Conservation (phyloP, 805 yeast genomes). For the Lipomyces sp. region DNA sequence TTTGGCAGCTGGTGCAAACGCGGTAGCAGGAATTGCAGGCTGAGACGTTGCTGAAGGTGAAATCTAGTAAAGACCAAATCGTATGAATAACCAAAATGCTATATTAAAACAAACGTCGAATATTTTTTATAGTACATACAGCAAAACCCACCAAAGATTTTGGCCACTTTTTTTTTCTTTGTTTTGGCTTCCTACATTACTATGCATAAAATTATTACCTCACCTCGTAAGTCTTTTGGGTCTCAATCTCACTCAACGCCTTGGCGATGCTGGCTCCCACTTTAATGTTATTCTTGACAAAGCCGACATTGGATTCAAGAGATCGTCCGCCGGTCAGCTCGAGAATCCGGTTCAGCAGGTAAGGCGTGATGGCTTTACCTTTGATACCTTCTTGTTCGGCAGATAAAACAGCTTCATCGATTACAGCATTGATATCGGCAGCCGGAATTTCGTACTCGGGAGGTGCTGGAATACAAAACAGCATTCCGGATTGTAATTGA, state of each 20-base stretch:
- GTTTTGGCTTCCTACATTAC: not conserved
- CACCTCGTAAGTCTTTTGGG: slow-evolving; percentile 47
- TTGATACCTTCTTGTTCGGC: slow-evolving; percentile 58
- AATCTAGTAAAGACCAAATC: not conserved
- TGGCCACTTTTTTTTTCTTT: not conserved
- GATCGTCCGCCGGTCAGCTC: slow-evolving; percentile 70
- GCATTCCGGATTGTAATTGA: slow-evolving; percentile 65
- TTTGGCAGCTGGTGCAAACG: slow-evolving; percentile 1
- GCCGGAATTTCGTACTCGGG: slow-evolving; percentile 60
- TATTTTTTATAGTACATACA: not conserved
- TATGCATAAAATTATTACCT: not conserved
- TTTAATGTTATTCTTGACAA: slow-evolving; percentile 76
- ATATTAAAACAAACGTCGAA: not conserved
- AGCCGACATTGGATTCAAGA: slow-evolving; percentile 69
- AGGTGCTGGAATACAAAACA: slow-evolving; percentile 87
- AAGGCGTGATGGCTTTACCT: slow-evolving; percentile 85
- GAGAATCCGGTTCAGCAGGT: slow-evolving; percentile 67
- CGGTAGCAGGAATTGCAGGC: not conserved
- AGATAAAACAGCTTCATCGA: slow-evolving; percentile 60
- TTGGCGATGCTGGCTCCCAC: slow-evolving; percentile 71
- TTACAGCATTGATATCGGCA: slow-evolving; percentile 57
- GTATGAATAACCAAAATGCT: slow-evolving; percentile 4
- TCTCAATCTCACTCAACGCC: slow-evolving; percentile 49
- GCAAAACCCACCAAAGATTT: not conserved
- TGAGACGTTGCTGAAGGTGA: not conserved